Conservation (phyloP, 1,284 basidiomycete species). For the Microbotryomycetes sp. region DNA sequence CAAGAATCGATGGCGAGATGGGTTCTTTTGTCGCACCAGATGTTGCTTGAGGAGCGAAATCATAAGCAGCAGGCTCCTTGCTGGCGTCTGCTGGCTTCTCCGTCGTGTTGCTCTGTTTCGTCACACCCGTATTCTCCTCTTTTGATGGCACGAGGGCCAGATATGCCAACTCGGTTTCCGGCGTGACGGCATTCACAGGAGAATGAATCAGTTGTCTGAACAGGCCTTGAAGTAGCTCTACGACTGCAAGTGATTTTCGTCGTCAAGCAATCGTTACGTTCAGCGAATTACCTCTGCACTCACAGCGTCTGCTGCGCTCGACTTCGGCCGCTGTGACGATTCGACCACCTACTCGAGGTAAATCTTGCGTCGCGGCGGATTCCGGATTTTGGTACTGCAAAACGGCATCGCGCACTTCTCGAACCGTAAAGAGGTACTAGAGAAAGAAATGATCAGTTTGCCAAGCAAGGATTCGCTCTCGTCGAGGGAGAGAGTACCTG, state of each 20-base stretch:
- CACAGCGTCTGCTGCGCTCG: conserved; percentile 73
- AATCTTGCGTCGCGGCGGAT: conserved; percentile 50
- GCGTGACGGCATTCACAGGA: conserved; percentile 63
- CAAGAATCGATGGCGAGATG: conserved; percentile 52
- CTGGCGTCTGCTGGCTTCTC: not conserved
- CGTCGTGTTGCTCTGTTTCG: not conserved
- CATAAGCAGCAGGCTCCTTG: not conserved
- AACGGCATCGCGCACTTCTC: conserved; percentile 70
- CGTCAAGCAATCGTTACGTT: conserved; percentile 4
- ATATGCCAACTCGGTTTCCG: conserved; percentile 77
- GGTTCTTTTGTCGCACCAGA: conserved; percentile 45
- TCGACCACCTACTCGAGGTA: conserved; percentile 77
- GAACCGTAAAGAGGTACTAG: conserved; percentile 92
- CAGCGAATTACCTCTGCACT: conserved; percentile 28
- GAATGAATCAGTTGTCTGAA: conserved; percentile 69
- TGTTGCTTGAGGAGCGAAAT: not conserved
- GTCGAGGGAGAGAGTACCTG: conserved; percentile 47
- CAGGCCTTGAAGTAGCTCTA: conserved; percentile 65
- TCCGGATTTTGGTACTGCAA: conserved; percentile 52
- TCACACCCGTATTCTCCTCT: conserved; percentile 59
- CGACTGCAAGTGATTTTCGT: conserved; percentile 50
- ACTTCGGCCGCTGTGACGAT: conserved; percentile 72
- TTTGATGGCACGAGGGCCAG: conserved; percentile 84
- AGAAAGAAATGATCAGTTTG: not conserved
- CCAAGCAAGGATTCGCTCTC: not conserved